A percentile compares a stretch with the other conserved stretches of the same genome.
Conservation (phyloP, 805 yeast species). For the Candida insectalens region DNA sequence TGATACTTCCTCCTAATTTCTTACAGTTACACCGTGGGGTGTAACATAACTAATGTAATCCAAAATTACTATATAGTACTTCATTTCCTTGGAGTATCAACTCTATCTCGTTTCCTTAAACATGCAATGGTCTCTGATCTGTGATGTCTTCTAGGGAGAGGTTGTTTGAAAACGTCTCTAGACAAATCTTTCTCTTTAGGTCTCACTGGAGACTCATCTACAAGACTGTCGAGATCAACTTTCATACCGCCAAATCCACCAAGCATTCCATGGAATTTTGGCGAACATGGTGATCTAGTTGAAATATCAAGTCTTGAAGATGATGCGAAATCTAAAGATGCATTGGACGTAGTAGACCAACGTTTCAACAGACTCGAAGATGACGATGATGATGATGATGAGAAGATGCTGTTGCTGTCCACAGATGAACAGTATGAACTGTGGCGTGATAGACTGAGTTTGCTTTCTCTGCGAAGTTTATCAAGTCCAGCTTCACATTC, state of each 20-base stretch:
- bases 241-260: constrained; percentile 17
- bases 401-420: constrained; percentile 8
- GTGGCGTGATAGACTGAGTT: constrained; percentile 18
- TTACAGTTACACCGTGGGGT: no score
- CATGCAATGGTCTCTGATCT: constrained; percentile 20
- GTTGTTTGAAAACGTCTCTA: constrained; percentile 1
- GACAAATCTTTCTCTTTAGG: not conserved
- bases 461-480: constrained; percentile 27
- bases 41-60: no score
- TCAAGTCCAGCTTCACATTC: constrained; percentile 34
- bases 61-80: constrained; percentile 21
- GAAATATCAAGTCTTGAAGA: not conserved
- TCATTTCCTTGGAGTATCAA: constrained; percentile 9
- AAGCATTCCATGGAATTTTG: constrained; percentile 10
- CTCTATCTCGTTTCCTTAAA: constrained; percentile 5
- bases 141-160: constrained; percentile 8
- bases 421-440: constrained; percentile 12
- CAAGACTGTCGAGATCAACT: constrained; percentile 16
- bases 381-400: constrained; percentile 6
- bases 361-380: constrained; percentile 3
- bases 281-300: not conserved
- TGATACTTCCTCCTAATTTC: not conserved
- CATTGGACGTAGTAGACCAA: constrained; percentile 1
- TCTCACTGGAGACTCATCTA: constrained; percentile 9
- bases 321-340: constrained; percentile 5